Percentiles rank a stretch among this genome's conserved stretches.
Conservation (phyloP, 2,329 filamentous ascomycete genomes). For the Epichloe gansuensis region DNA sequence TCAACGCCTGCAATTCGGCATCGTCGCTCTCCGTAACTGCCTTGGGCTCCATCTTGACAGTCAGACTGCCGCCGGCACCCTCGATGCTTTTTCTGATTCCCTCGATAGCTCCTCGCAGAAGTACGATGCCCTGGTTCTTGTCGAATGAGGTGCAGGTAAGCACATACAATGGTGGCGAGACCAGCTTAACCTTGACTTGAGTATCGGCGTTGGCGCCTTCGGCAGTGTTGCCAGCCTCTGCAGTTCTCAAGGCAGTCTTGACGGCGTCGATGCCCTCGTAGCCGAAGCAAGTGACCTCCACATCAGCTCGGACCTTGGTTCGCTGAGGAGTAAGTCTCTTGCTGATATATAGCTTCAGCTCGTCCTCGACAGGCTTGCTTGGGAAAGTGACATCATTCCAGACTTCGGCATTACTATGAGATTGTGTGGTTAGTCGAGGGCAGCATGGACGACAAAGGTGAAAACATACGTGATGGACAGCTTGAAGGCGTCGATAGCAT, state of each 20-base stretch:
- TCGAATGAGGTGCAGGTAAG: constrained; percentile 91
- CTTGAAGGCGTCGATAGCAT: constrained; percentile 97
- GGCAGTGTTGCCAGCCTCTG: constrained; percentile 82
- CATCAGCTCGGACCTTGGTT: constrained; percentile 96
- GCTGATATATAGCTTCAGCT: constrained; percentile 88
- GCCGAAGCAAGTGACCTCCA: constrained; percentile 88
- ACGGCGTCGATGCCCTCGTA: constrained; percentile 98
- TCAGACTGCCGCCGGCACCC: constrained; percentile 62
- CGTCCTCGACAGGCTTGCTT: constrained; percentile 70
- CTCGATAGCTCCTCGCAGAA: constrained; percentile 78
- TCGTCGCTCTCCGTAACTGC: constrained; percentile 98
- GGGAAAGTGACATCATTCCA: constrained; percentile 91
- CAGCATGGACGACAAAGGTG: background rate
- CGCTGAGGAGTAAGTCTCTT: constrained; percentile 95
- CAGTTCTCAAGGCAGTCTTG: constrained; percentile 80
- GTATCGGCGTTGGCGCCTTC: constrained; percentile 42
- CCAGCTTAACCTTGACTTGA: constrained; percentile 95
- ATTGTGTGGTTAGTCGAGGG: background rate
- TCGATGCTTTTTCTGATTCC: constrained; percentile 75
- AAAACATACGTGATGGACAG: constrained; percentile 79
- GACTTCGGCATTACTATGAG: constrained; percentile 76
- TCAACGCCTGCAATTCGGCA: constrained; percentile 88
- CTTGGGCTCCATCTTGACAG: constrained; percentile 98
- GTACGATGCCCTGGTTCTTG: constrained; percentile 73
- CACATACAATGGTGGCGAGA: constrained; percentile 95